Conservation (phyloP, 208 protist genomes). For the Acanthamoeba healyi region DNA sequence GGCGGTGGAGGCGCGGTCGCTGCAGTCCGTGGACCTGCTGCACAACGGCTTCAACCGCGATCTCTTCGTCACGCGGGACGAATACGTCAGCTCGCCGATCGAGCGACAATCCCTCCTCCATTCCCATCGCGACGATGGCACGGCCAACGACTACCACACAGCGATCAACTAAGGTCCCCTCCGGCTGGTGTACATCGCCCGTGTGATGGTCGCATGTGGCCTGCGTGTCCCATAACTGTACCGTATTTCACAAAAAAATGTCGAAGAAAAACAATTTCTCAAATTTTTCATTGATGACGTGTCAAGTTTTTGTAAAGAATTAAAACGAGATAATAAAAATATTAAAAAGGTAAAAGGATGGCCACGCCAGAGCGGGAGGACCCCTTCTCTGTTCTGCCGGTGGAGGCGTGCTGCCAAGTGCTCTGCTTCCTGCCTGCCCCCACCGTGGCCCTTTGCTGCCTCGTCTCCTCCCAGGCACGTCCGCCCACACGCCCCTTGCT, state of each 20-base stretch:
- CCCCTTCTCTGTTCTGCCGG: background rate
- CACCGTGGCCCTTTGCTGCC: conserved; percentile 16
- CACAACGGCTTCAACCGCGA: background rate
- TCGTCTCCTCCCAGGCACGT: background rate
- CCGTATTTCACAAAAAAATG: no score
- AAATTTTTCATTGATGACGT: no score
- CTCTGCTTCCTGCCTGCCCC: background rate
- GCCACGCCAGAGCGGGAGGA: background rate
- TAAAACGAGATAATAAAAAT: background rate
- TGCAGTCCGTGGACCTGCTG: background rate
- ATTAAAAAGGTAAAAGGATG: no score
- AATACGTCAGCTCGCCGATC: background rate
- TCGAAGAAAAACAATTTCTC: no score
- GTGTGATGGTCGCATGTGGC: no score
- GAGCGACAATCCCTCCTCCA: background rate
- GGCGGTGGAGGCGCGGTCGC: background rate
- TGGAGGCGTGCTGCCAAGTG: background rate
- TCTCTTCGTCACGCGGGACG: background rate
- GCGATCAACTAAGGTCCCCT: no score
- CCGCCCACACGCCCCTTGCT: no score
- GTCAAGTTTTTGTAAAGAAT: no score
- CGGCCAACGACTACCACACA: no score
- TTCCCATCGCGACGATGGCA: no score
- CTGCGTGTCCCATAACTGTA: no score
- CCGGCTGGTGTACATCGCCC: no score